Conservation (phyloP, 2,329 filamentous ascomycete genomes). For the Fusarium pininemorale region DNA sequence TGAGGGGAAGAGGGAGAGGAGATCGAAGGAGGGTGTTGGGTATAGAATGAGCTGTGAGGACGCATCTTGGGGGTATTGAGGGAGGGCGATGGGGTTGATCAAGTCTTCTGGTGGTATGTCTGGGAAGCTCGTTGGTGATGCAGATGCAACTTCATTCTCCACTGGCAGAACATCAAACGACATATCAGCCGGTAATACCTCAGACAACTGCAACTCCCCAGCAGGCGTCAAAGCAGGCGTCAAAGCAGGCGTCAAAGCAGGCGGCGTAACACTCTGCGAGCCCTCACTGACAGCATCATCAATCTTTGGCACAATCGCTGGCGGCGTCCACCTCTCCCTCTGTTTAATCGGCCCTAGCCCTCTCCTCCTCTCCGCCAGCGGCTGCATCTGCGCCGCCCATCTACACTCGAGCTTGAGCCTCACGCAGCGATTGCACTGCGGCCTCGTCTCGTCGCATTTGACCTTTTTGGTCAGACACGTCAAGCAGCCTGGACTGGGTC, state of each 20-base stretch:
- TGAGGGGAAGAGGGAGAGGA: not conserved
- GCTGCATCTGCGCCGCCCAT: not conserved
- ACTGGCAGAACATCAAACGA: not conserved
- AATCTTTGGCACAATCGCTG: not conserved
- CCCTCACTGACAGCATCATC: not conserved
- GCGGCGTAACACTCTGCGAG: not conserved
- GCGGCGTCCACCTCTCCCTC: not conserved
- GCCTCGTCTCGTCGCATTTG: conserved; percentile 6
- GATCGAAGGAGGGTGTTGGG: not conserved
- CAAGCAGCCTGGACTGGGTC: not conserved
- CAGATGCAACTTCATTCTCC: not conserved
- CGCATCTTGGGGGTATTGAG: not conserved
- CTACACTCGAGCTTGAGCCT: not conserved
- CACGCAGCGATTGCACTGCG: not conserved
- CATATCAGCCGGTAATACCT: rapidly evolving
- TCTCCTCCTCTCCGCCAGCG: conserved; percentile 9
- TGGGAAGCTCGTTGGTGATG: not conserved
- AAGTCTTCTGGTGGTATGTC: not conserved
- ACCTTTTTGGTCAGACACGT: conserved; percentile 5
- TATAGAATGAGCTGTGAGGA: not conserved
- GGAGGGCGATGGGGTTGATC: not conserved
- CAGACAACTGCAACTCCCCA: not conserved
- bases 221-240: not conserved
- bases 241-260: not conserved
- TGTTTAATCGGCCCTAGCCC: not conserved